Conservation (phyloP, 2,329 filamentous ascomycete species). For the Bipolaris zeicola region DNA sequence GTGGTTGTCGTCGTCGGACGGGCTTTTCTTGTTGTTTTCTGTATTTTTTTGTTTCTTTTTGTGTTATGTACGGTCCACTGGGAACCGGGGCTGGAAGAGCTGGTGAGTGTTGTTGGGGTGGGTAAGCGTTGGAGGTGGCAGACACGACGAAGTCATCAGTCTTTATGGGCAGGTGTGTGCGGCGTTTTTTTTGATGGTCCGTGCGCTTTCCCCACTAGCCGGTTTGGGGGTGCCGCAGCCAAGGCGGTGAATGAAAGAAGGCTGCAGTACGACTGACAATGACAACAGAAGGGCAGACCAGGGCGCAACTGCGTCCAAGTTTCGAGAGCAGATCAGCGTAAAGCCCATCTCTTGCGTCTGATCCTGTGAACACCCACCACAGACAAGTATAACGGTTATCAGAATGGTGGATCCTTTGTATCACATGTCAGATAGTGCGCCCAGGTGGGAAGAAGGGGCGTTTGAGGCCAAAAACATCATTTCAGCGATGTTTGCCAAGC, state of each 20-base stretch:
- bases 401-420: slow-evolving; percentile 5
- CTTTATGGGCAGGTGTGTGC: slow-evolving; percentile 36
- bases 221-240: slow-evolving; percentile 21
- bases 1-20: slow-evolving; percentile 30
- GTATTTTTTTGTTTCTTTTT: slow-evolving; percentile 49
- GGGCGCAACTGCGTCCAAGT: background rate
- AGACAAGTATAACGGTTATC: slow-evolving; percentile 6
- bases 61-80: slow-evolving; percentile 44
- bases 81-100: slow-evolving; percentile 38
- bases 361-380: background rate
- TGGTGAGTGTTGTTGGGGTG: slow-evolving; percentile 32
- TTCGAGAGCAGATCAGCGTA: background rate
- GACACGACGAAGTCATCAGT: slow-evolving; percentile 22
- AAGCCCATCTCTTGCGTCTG: background rate
- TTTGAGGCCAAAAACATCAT: background rate
- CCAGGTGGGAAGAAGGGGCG: background rate
- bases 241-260: slow-evolving; percentile 32
- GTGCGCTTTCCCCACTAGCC: slow-evolving; percentile 20
- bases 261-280: slow-evolving; percentile 11
- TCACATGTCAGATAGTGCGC: slow-evolving; percentile 13
- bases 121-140: slow-evolving; percentile 29
- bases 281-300: slow-evolving; percentile 8
- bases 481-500: background rate
- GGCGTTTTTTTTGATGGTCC: slow-evolving; percentile 26
- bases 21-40: slow-evolving; percentile 46